phyloP scores from a whole-genome alignment of 345 rosid genomes.

The Excoecaria agallocha region DNA sequence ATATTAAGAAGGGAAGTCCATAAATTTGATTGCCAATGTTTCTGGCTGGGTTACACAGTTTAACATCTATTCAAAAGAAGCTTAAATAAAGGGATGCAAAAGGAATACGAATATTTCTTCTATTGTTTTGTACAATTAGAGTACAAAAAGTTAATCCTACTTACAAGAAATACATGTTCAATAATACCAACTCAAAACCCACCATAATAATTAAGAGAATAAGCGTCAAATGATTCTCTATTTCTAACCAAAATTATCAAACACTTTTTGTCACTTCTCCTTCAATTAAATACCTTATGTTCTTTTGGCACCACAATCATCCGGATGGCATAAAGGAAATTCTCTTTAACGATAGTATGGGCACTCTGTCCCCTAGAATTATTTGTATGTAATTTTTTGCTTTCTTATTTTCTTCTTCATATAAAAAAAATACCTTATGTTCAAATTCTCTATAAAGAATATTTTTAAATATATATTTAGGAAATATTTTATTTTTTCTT shows the following conservation, averaged over 20 bases:
- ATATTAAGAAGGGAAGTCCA: constrained; percentile 19
- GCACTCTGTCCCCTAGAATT: too few relatives aligned
- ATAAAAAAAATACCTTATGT: too few relatives aligned
- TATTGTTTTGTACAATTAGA: neutral
- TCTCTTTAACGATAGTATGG: too few relatives aligned
- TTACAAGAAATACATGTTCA: neutral
- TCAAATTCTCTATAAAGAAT: too few relatives aligned
- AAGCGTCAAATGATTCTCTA: neutral
- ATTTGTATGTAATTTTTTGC: too few relatives aligned
- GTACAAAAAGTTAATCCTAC: neutral
- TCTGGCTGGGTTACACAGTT: constrained; percentile 18
- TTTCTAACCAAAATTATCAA: neutral
- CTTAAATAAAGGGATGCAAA: neutral
- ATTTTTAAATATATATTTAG: too few relatives aligned
- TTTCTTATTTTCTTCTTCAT: too few relatives aligned
- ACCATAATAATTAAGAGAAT: neutral
- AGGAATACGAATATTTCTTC: neutral
- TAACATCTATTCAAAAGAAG: neutral
- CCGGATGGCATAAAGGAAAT: too few relatives aligned
- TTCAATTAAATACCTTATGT: too few relatives aligned
- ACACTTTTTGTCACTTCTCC: too few relatives aligned
- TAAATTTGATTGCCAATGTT: constrained; percentile 16
- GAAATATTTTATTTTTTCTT: too few relatives aligned
- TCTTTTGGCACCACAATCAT: too few relatives aligned
- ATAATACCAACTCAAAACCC: neutral